These are phyloP conservation scores for Aspergillus panamensis DNA, from an alignment of 495 filamentous ascomycete genomes.

Conservation along the genomic window DNA sequence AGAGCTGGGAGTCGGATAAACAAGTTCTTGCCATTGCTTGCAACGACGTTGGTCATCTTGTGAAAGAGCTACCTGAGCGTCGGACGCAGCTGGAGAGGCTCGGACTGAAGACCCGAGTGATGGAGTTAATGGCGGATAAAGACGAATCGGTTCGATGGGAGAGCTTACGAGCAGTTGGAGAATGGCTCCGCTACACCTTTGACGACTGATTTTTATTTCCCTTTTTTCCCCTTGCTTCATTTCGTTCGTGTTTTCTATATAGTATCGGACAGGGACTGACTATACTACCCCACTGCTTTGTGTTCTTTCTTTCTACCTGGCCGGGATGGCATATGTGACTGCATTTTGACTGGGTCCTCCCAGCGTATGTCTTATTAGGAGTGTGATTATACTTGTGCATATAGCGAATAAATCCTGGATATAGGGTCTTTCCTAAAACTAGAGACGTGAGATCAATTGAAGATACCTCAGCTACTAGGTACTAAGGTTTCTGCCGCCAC, in stretches of 20 bases:
- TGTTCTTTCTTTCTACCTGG: conserved; percentile 7
- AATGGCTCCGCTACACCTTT: conserved; percentile 91
- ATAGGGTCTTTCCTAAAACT: background rate
- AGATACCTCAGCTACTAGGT: too few species aligned
- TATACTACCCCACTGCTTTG: conserved; percentile 15
- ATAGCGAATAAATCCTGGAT: conserved; percentile 9
- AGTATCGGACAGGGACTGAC: conserved; percentile 10
- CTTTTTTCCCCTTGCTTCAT: conserved; percentile 9
- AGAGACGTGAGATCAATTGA: background rate
- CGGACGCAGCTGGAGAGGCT: conserved; percentile 77
- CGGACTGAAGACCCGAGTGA: conserved; percentile 86
- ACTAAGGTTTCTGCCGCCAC: background rate
- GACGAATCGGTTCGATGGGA: conserved; percentile 95
- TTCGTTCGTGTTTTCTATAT: conserved; percentile 7
- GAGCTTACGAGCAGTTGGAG: conserved; percentile 85
- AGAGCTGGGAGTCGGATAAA: conserved; percentile 88
- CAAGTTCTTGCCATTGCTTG: conserved; percentile 93
- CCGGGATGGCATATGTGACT: conserved; percentile 11
- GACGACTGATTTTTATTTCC: conserved; percentile 39
- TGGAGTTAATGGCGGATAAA: conserved; percentile 90
- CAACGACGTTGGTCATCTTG: conserved; percentile 86
- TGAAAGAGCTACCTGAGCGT: conserved; percentile 87
- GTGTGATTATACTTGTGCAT: conserved; percentile 17
- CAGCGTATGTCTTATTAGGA: conserved; percentile 12
- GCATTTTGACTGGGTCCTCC: conserved; percentile 11